Percentiles rank a stretch among this genome's conserved stretches.
Evolutionary conservation across 768 basidiomycete genomes (phyloP).

Genomic region (Exsudoporus frostii): DNA sequence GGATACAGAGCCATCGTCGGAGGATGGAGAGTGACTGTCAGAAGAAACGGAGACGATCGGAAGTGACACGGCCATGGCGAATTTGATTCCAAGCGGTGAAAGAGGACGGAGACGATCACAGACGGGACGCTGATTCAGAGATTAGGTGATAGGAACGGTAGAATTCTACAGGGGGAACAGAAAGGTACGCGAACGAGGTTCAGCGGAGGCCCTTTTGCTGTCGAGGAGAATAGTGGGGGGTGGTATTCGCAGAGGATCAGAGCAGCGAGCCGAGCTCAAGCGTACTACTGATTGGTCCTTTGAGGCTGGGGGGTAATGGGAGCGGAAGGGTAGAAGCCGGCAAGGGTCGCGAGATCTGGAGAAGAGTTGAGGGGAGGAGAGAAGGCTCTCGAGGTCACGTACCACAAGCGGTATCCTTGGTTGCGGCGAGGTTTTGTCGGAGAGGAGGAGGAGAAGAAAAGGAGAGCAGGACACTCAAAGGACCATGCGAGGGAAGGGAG

Average conservation of each 20-base stretch:
- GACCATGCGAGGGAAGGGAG: slow-evolving; percentile 33
- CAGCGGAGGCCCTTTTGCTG: slow-evolving; percentile 40
- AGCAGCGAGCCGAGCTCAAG: slow-evolving; percentile 73
- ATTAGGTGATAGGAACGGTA: slow-evolving; percentile 18
- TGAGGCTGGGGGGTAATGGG: slow-evolving; percentile 29
- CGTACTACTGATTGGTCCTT: slow-evolving; percentile 46
- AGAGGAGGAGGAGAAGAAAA: slow-evolving; percentile 26
- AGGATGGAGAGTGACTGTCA: slow-evolving; percentile 38
- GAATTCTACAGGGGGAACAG: slow-evolving; percentile 26
- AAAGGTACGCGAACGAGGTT: slow-evolving; percentile 44
- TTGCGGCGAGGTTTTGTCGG: slow-evolving; percentile 45
- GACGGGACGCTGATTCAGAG: slow-evolving; percentile 1
- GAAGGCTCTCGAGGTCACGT: slow-evolving; percentile 4
- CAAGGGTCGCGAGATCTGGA: slow-evolving; percentile 92
- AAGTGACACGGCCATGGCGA: slow-evolving; percentile 37
- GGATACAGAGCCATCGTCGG: slow-evolving; percentile 41
- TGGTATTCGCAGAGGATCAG: slow-evolving; percentile 29
- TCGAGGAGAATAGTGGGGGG: slow-evolving; percentile 4
- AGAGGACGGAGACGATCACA: slow-evolving; percentile 9
- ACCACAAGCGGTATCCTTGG: slow-evolving; percentile 56
- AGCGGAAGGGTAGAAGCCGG: slow-evolving; percentile 67
- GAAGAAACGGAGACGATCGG: slow-evolving; percentile 38
- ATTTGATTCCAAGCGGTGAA: slow-evolving; percentile 14
- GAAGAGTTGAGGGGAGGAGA: background rate
- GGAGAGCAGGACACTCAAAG: slow-evolving; percentile 30